A percentile compares a stretch with the other conserved stretches of the same genome.
Evolutionary conservation across 352 stramenopile species (phyloP).

Genomic region (Plasmopara muralis): DNA sequence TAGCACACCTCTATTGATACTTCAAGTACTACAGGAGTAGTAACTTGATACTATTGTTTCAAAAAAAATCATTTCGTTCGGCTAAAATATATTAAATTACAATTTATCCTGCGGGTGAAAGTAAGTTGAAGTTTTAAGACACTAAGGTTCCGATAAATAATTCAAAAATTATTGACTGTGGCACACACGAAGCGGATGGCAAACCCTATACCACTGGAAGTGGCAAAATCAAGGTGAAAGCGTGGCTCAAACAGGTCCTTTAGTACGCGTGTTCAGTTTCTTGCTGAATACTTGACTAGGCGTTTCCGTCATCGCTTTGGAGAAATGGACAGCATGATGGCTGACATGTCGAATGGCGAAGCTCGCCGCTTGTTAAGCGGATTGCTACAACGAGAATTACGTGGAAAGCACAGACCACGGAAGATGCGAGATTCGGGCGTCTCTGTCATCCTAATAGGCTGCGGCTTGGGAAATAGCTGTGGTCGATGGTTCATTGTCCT

Average conservation of each 20-base stretch:
- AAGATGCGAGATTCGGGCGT: conserved; percentile 28
- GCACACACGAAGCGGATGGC: too few relatives aligned
- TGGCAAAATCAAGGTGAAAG: conserved; percentile 5
- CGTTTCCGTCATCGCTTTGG: conserved; percentile 19
- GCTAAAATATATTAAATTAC: too few relatives aligned
- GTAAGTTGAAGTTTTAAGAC: too few relatives aligned
- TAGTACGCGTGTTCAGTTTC: conserved; percentile 6
- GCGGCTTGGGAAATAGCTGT: conserved; percentile 3
- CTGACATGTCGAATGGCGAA: conserved; percentile 36
- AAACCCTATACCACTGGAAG: not conserved
- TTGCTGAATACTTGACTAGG: not conserved
- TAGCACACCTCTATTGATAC: too few relatives aligned
- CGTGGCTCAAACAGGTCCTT: conserved; percentile 4
- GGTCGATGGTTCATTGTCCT: conserved; percentile 3
- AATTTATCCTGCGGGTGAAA: too few relatives aligned
- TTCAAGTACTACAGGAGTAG: too few relatives aligned
- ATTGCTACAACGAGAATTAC: conserved; percentile 24
- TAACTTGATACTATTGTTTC: not conserved
- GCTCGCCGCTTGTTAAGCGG: conserved; percentile 30
- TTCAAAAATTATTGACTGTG: too few relatives aligned
- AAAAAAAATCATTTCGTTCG: not conserved
- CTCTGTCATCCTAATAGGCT: conserved; percentile 15
- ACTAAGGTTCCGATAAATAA: too few relatives aligned
- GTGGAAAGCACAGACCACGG: conserved; percentile 20
- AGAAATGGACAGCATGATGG: conserved; percentile 36